These are phyloP conservation scores for Amanita fuliginea DNA, from an alignment of 768 basidiomycete species.

Conservation along the genomic window DNA sequence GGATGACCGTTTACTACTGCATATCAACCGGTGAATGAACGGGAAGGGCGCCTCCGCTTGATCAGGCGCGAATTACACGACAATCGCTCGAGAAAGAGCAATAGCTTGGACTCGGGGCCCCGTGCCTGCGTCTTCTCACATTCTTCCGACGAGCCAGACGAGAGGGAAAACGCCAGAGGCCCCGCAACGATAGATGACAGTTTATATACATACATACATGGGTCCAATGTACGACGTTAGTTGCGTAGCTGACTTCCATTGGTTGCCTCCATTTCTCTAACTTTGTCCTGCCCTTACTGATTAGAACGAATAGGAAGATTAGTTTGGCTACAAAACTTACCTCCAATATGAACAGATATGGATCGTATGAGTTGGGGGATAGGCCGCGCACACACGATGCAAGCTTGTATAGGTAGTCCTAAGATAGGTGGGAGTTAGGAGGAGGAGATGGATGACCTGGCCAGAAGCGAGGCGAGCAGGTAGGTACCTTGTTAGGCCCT, in stretches of 20 bases:
- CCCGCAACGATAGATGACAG: no score
- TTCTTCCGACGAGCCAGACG: no score
- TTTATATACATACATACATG: no score
- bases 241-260: not conserved
- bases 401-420: slow-evolving; percentile 86
- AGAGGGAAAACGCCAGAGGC: no score
- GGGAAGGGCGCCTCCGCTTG: no score
- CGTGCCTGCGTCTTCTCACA: no score
- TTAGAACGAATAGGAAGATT: not conserved
- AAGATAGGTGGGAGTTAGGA: not conserved
- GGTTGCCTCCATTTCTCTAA: not conserved
- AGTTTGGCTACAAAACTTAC: slow-evolving; percentile 22
- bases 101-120: no score
- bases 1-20: no score
- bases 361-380: slow-evolving; percentile 63
- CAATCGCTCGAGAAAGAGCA: no score
- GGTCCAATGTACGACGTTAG: no score
- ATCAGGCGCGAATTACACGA: no score
- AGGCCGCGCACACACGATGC: slow-evolving; percentile 63
- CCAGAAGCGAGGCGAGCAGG: not conserved
- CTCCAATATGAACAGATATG: slow-evolving; percentile 70
- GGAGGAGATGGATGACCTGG: not conserved
- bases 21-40: no score
- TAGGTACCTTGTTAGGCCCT: slow-evolving; percentile 72
- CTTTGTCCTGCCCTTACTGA: not conserved